These are phyloP conservation scores for Carex sylvatica DNA, from an alignment of 202 grass and related monocot genomes.

Conservation along the genomic window DNA sequence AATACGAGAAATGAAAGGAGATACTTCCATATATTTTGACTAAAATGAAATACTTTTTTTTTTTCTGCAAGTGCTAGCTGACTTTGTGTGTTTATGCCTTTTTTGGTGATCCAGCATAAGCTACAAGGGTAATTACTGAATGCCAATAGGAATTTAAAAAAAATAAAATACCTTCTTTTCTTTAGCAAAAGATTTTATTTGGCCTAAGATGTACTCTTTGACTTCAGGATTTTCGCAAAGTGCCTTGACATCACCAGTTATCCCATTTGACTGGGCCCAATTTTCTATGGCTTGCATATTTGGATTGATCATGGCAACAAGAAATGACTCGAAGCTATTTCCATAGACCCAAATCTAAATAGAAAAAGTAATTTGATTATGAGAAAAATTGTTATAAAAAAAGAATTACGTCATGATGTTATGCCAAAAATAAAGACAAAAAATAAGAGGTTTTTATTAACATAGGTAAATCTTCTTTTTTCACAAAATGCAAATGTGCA, in stretches of 20 bases:
- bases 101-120: not conserved
- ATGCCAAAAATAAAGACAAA: not conserved
- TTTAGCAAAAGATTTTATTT: constrained; percentile 60
- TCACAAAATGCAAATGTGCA: not conserved
- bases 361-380: constrained; percentile 7
- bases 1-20: not conserved
- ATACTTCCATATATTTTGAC: not conserved
- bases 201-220: constrained; percentile 66
- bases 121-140: not conserved
- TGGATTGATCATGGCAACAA: constrained; percentile 76
- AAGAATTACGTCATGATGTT: not conserved
- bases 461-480: not conserved
- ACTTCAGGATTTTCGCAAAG: constrained; percentile 58
- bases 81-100: not conserved
- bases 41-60: not conserved
- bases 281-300: constrained; percentile 63
- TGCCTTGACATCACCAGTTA: constrained; percentile 44
- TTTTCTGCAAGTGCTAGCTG: not conserved
- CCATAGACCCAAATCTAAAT: constrained; percentile 92
- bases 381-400: not conserved
- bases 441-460: not conserved
- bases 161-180: constrained; percentile 69
- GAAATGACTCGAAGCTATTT: constrained; percentile 90
- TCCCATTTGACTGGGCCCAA: constrained; percentile 68
- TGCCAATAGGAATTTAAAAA: not conserved